Conservation (phyloP, 2,329 filamentous ascomycete genomes). For the Phoma sp. region DNA sequence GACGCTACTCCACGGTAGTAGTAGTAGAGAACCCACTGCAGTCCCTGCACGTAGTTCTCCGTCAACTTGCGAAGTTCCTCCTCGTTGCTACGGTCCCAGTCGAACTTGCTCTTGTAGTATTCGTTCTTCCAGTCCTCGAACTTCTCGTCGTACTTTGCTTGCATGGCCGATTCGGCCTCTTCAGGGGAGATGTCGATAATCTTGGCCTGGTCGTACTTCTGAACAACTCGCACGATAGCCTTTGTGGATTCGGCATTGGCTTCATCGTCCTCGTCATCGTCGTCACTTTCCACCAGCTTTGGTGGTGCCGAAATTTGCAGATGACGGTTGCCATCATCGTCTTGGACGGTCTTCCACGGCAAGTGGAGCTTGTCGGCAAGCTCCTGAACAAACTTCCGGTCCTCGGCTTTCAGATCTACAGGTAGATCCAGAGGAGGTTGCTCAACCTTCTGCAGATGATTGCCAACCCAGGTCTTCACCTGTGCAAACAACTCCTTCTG, state of each 20-base stretch:
- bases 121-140: slow-evolving; percentile 93
- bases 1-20: slow-evolving; percentile 97
- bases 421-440: slow-evolving; percentile 73
- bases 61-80: slow-evolving; percentile 80
- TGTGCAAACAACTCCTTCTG: slow-evolving; percentile 84
- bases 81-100: slow-evolving; percentile 82
- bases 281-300: slow-evolving; percentile 57
- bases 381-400: slow-evolving; percentile 92
- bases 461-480: slow-evolving; percentile 82
- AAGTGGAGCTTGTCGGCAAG: slow-evolving; percentile 74
- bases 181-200: slow-evolving; percentile 80
- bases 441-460: slow-evolving; percentile 59
- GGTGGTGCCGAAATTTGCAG: slow-evolving; percentile 68
- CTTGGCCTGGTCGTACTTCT: slow-evolving; percentile 88
- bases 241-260: slow-evolving; percentile 82
- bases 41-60: slow-evolving; percentile 95
- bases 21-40: slow-evolving; percentile 98
- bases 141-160: slow-evolving; percentile 87
- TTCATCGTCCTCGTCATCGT: slow-evolving; percentile 69
- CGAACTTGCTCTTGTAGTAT: slow-evolving; percentile 91
- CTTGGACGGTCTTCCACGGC: slow-evolving; percentile 68
- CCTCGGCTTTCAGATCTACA: slow-evolving; percentile 74
- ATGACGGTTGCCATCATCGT: slow-evolving; percentile 70
- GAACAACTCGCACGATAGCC: slow-evolving; percentile 84
- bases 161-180: slow-evolving; percentile 78